Evolutionary conservation across 176 grass and related monocot species (phyloP).

Genomic region (Thinopyrum elongatum): DNA sequence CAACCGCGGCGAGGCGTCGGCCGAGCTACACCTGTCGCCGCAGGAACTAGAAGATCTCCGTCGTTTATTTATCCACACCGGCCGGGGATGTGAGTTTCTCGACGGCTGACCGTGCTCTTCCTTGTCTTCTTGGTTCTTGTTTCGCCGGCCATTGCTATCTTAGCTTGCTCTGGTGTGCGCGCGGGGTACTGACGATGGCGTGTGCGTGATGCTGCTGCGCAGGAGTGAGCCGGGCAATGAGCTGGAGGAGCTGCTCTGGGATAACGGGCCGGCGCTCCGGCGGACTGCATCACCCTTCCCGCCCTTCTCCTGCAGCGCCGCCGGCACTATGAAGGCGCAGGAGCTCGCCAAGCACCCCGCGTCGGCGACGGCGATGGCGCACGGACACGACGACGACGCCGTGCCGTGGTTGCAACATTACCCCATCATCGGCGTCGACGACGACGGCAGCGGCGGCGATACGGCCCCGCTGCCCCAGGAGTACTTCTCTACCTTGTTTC

Average conservation of each 20-base stretch:
- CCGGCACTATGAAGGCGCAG: not conserved
- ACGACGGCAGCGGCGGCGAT: constrained; percentile 21
- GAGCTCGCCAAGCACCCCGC: constrained; percentile 29
- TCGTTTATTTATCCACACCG: not conserved
- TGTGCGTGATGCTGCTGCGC: not conserved
- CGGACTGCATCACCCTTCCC: constrained; percentile 36
- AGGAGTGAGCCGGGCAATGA: constrained; percentile 37
- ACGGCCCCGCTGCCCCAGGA: constrained; percentile 38
- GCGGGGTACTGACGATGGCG: not conserved
- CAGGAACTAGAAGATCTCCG: not conserved
- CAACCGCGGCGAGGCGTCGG: constrained; percentile 2
- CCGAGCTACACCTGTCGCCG: constrained; percentile 3
- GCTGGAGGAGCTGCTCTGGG: constrained; percentile 38
- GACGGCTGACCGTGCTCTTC: not conserved
- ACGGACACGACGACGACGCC: not conserved
- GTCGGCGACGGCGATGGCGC: not conserved
- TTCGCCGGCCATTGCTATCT: not conserved
- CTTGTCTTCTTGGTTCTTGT: not conserved
- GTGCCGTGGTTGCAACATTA: constrained; percentile 51
- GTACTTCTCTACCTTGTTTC: constrained; percentile 35
- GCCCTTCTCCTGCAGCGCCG: constrained; percentile 38
- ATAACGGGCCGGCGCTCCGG: constrained; percentile 15
- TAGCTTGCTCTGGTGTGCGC: not conserved
- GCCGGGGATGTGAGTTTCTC: constrained; percentile 32
- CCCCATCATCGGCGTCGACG: constrained; percentile 10